Conservation (phyloP, 805 yeast genomes). For the Wickerhamiella allomyrinae region DNA sequence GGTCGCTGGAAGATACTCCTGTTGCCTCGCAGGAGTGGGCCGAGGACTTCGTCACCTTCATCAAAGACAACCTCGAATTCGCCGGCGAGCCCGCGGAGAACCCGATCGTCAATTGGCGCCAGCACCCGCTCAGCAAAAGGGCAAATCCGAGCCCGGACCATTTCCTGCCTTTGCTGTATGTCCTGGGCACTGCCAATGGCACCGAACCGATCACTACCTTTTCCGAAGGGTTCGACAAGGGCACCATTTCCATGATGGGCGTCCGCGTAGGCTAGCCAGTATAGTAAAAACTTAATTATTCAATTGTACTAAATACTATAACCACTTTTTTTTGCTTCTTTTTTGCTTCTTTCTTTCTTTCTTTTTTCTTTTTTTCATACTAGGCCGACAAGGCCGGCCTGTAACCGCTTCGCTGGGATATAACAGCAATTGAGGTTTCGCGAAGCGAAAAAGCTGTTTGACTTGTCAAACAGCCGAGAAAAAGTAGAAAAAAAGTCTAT, state of each 20-base stretch:
- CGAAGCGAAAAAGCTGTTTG: too few species aligned
- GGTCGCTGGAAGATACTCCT: conserved; percentile 9
- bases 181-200: conserved; percentile 12
- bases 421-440: too few species aligned
- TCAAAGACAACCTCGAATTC: conserved; percentile 14
- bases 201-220: conserved; percentile 7
- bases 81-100: conserved; percentile 19
- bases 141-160: conserved; percentile 69
- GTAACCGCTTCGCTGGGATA: too few species aligned
- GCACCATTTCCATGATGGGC: conserved; percentile 1
- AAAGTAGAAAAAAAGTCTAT: too few species aligned
- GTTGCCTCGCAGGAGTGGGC: conserved; percentile 13
- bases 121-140: conserved; percentile 13
- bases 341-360: too few species aligned
- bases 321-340: too few species aligned
- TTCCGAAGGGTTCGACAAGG: background rate
- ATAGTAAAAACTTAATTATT: too few species aligned
- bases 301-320: too few species aligned
- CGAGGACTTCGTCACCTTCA: conserved; percentile 28
- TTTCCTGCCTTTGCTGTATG: conserved; percentile 25
- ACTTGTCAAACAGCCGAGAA: too few species aligned
- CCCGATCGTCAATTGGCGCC: conserved; percentile 15
- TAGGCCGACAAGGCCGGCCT: too few species aligned
- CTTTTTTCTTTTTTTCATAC: too few species aligned
- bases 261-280: background rate